A percentile compares a stretch with the other conserved stretches of the same genome.
Conservation (phyloP, 192 early-diverging fungal genomes). For the Coemansia sp. region DNA sequence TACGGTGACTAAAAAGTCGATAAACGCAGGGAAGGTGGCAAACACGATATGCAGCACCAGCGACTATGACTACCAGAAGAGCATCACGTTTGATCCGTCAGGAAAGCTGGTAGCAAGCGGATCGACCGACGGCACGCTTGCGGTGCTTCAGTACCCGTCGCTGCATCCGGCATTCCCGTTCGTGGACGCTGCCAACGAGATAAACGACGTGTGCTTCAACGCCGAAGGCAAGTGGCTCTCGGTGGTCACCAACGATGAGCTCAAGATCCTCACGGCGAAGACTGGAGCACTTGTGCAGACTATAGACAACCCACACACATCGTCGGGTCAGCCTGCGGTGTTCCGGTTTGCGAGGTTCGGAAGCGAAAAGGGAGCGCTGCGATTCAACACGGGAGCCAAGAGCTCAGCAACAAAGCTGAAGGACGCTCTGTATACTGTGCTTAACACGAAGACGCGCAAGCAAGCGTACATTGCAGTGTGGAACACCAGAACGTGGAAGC, state of each 20-base stretch:
- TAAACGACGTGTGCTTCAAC: slow-evolving; percentile 50
- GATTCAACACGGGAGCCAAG: neutral
- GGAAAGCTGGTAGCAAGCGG: slow-evolving; percentile 44
- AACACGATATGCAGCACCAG: slow-evolving; percentile 37
- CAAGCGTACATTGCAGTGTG: slow-evolving; percentile 45
- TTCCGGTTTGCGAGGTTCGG: slow-evolving; percentile 48
- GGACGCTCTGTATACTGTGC: slow-evolving; percentile 40
- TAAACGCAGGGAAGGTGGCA: slow-evolving; percentile 22
- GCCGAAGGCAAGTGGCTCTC: slow-evolving; percentile 31
- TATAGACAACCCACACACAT: slow-evolving; percentile 42
- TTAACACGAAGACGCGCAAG: slow-evolving; percentile 48
- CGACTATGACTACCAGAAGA: slow-evolving; percentile 46
- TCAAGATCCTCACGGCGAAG: slow-evolving; percentile 24
- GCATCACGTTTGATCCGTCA: slow-evolving; percentile 26
- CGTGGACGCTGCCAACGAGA: slow-evolving; percentile 36
- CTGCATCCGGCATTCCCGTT: slow-evolving; percentile 36
- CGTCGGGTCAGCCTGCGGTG: slow-evolving; percentile 25
- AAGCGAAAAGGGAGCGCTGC: neutral
- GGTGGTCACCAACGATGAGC: slow-evolving; percentile 36
- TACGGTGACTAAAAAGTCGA: slow-evolving; percentile 26
- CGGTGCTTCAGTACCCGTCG: slow-evolving; percentile 39
- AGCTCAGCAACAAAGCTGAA: neutral
- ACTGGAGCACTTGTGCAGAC: slow-evolving; percentile 28
- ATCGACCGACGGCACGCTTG: slow-evolving; percentile 46
- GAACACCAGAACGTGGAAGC: slow-evolving; percentile 33